Evolutionary conservation across 1,139 yeast species (phyloP), one percentile per base, ranked within the genome.

Genomic region (Nakaseomyces sp.): DNA sequence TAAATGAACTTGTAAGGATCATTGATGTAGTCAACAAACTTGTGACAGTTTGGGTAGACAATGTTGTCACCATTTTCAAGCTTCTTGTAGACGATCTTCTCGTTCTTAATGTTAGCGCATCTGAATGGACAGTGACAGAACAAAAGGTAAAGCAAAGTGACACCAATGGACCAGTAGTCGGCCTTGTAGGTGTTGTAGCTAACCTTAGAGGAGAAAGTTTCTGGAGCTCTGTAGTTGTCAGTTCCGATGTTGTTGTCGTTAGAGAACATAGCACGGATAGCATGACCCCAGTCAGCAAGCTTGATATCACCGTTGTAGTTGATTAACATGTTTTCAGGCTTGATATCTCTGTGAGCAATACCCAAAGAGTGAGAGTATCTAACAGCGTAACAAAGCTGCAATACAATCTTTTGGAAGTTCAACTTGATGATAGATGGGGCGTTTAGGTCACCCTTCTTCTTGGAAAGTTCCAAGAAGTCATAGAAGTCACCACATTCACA

Each of bases 151-250:
- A 89, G 67, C 49, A 88, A 68, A 42, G 89, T 82, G 49, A 88
- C 79, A 15, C 96, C 97, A 41, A 85, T 66, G 0, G 96, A 81
- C 97, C 97, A 89, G 50, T 85, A 73, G 65, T 89, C 97, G 38
- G 88, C 83, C 61, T 77, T 76, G 41, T 81, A 78, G 1, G 96
- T 85, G 44, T 56, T 48, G 41, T 60, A 57, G 6, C 49, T 48
- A 5, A 48, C 42, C 5, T 40, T 43, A 16, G 44, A 35, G 32
- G 47, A 41, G 37, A 74, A 73, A 40, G 89, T 73, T 63, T 89
- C 97, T 2, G 97, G 97, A 0, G 96, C 95, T 91, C 91, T 84
- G 64, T 89, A 89, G 50, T 95, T 74, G 61, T 88, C 96, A 15
- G 93, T 81, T 20, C 97, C 97, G 49, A 88, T 81, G 52, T 88